Percentiles rank a stretch among this genome's conserved stretches.
These are phyloP conservation scores for Calocybe cyanea DNA, from an alignment of 768 basidiomycete genomes.

Conservation along the genomic window DNA sequence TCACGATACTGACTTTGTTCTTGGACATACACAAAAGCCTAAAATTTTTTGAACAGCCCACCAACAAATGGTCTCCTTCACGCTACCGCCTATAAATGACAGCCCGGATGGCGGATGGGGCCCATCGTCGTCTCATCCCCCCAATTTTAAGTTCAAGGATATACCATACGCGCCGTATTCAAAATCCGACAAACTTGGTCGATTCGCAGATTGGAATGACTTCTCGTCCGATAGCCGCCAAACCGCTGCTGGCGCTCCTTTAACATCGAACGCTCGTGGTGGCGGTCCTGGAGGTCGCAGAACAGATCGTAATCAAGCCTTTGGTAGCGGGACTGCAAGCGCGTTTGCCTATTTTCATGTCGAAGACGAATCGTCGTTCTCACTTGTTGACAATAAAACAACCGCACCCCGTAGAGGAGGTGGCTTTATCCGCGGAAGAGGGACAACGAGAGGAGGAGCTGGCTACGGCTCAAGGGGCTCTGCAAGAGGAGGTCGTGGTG, in stretches of 20 bases:
- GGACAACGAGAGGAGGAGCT: constrained; percentile 43
- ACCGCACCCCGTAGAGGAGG: constrained; percentile 69
- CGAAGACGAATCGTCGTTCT: constrained; percentile 97
- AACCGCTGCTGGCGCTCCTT: constrained; percentile 43
- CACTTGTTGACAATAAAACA: constrained; percentile 88
- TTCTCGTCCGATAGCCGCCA: constrained; percentile 62
- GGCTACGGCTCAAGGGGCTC: constrained; percentile 41
- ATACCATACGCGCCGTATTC: constrained; percentile 98
- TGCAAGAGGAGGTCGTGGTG: constrained; percentile 44
- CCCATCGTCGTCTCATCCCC: constrained; percentile 73
- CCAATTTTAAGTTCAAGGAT: constrained; percentile 95
- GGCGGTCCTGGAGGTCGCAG: constrained; percentile 52
- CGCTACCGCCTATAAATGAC: constrained; percentile 83
- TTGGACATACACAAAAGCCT: constrained; percentile 1
- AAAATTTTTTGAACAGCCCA: constrained; percentile 24
- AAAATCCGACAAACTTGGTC: constrained; percentile 97
- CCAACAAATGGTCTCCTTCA: constrained; percentile 68
- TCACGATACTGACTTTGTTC: constrained; percentile 25
- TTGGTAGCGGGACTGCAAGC: constrained; percentile 85
- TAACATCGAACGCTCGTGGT: constrained; percentile 46
- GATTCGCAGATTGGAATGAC: constrained; percentile 98
- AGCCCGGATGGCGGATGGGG: constrained; percentile 95
- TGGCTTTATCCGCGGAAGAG: constrained; percentile 56
- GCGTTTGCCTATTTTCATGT: constrained; percentile 97
- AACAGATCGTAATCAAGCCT: constrained; percentile 78